phyloP scores from a whole-genome alignment of 2,329 filamentous ascomycete species.

The Epichloe gansuensis region DNA sequence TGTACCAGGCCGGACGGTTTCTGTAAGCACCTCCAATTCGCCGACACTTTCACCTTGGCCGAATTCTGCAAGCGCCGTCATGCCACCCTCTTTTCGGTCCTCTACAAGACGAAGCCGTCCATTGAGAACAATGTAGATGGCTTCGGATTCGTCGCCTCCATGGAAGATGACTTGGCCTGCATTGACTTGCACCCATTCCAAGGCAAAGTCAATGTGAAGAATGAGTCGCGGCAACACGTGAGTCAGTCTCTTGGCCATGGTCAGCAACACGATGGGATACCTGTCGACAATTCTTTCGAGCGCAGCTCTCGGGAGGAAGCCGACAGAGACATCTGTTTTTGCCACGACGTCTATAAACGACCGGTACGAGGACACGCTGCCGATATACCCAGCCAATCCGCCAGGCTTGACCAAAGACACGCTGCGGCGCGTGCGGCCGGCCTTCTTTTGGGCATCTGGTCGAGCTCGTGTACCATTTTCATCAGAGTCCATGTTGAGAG shows the following conservation, averaged over 20 bases:
- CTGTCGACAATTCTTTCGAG: conserved; percentile 86
- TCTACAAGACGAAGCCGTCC: conserved; percentile 76
- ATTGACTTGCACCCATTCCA: conserved; percentile 96
- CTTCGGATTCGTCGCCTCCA: conserved; percentile 88
- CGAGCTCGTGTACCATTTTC: background rate
- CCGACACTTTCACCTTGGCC: conserved; percentile 97
- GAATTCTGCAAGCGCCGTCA: conserved; percentile 81
- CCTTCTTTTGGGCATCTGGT: conserved; percentile 21
- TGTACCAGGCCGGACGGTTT: conserved; percentile 79
- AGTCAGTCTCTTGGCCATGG: conserved; percentile 90
- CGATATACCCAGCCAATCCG: conserved; percentile 85
- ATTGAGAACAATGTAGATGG: conserved; percentile 95
- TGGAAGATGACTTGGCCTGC: conserved; percentile 92
- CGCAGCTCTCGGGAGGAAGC: conserved; percentile 74
- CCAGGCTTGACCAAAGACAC: conserved; percentile 90
- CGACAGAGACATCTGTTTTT: conserved; percentile 96
- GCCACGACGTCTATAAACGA: conserved; percentile 95
- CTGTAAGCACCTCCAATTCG: conserved; percentile 92
- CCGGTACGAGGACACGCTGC: conserved; percentile 84
- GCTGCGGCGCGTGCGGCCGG: conserved; percentile 43
- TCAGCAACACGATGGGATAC: conserved; percentile 83
- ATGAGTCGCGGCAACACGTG: conserved; percentile 80
- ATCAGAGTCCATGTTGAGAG: conserved; percentile 6
- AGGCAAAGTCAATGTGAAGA: conserved; percentile 91
- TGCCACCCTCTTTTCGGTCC: conserved; percentile 66